Conservation (phyloP, 2,329 filamentous ascomycete species). For the Mycosphaerella arachidis region DNA sequence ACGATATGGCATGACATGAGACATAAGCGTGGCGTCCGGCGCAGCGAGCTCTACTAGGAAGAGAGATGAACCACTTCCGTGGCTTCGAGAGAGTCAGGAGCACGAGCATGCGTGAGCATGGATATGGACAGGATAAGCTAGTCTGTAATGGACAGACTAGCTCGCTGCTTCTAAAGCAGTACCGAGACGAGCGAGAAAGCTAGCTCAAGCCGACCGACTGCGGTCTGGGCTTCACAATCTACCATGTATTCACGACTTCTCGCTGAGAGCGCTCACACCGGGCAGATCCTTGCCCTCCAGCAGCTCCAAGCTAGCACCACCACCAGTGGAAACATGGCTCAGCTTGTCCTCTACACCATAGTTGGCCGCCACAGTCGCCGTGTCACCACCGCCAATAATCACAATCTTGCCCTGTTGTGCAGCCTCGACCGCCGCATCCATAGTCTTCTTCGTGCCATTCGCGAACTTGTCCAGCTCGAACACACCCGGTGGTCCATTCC, state of each 20-base stretch:
- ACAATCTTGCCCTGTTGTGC: constrained; percentile 85
- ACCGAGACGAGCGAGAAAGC: background rate
- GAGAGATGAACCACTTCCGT: background rate
- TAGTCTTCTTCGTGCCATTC: constrained; percentile 82
- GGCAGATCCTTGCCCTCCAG: constrained; percentile 97
- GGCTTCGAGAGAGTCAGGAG: too few species aligned
- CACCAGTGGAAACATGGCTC: constrained; percentile 96
- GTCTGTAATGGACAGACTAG: background rate
- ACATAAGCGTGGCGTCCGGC: background rate
- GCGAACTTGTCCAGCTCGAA: constrained; percentile 97
- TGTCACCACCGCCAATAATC: constrained; percentile 98
- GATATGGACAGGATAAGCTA: background rate
- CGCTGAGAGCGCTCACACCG: constrained; percentile 82
- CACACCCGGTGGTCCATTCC: constrained; percentile 96
- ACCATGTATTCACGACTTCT: constrained; percentile 23
- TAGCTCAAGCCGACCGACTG: constrained; percentile 5
- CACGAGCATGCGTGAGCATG: background rate
- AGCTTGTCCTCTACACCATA: constrained; percentile 94
- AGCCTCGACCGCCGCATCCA: constrained; percentile 81
- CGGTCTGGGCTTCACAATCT: constrained; percentile 4
- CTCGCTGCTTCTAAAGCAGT: background rate
- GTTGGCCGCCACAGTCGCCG: constrained; percentile 95
- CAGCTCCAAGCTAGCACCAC: constrained; percentile 90
- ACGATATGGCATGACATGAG: background rate
- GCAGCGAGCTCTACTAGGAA: background rate